These are phyloP conservation scores for Sclerotinia trifoliorum DNA, from an alignment of 2,329 filamentous ascomycete genomes.

Conservation along the genomic window DNA sequence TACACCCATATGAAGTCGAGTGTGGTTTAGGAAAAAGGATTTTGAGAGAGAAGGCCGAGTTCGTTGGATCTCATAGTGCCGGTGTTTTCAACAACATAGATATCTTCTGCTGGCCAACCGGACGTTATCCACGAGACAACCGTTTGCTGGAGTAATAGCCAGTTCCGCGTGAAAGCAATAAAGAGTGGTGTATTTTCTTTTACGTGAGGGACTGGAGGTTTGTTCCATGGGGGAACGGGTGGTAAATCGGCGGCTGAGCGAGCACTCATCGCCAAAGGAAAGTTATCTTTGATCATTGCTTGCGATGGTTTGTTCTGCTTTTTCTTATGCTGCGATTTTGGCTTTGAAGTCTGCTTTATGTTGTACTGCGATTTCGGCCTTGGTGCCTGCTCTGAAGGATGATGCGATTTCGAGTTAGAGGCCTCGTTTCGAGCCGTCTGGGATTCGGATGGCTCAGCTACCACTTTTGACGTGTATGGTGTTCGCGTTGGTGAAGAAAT, in stretches of 20 bases:
- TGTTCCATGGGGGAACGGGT: conserved; percentile 48
- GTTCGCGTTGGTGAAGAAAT: background rate
- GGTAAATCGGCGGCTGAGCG: conserved; percentile 39
- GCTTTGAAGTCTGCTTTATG: background rate
- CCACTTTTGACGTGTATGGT: background rate
- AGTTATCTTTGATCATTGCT: conserved; percentile 28
- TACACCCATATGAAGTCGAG: conserved; percentile 48
- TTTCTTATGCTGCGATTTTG: background rate
- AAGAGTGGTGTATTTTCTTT: conserved; percentile 51
- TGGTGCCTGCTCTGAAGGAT: background rate
- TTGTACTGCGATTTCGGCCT: background rate
- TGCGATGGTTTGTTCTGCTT: background rate
- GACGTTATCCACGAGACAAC: conserved; percentile 56
- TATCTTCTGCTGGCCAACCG: conserved; percentile 56
- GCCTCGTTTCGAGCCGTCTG: background rate
- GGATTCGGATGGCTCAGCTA: background rate
- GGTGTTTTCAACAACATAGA: conserved; percentile 59
- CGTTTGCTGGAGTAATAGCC: conserved; percentile 53
- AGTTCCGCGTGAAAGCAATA: conserved; percentile 57
- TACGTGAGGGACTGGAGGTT: conserved; percentile 42
- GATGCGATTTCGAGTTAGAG: background rate
- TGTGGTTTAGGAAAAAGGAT: conserved; percentile 56
- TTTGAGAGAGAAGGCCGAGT: conserved; percentile 48
- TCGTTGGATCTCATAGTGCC: conserved; percentile 54
- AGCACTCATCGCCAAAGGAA: conserved; percentile 30